Evolutionary conservation across 345 rosid genomes (phyloP), one percentile per base, ranked within the genome.

Genomic region (Draba incana): DNA sequence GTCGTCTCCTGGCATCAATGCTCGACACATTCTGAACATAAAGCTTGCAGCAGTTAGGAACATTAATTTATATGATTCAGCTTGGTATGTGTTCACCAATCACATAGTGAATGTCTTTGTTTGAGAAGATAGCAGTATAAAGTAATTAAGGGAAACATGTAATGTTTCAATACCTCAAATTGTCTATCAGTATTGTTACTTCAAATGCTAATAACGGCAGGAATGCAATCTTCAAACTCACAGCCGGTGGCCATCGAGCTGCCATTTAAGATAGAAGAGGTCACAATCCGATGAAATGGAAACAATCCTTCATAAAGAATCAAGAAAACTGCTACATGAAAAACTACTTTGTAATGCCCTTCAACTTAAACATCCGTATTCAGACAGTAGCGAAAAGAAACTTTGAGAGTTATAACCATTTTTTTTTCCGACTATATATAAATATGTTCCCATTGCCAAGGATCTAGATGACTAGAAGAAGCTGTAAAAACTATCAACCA

Each of bases 1-100:
- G 57, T 89, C 97, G 56, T 94, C 99, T 48, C 92, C 98, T 2
- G 97, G 96, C 97, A 91, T 91, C 70, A 91, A 75, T 60, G 93
- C 93, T 83, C 85, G 89, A 60, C 99, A 94, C 97, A 94, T 94
- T 78, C 99, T 94, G 81, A 68, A 63, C 14, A 71, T 39, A 68
- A 61, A 66, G 51, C 45, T 59, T 48, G 27, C 74, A 55, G 41
- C 48, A 30, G 4, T 68, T 62, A 75, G 53, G 44, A 48, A 54
- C 14, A 38, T 10, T 2, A 10, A 59, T 28, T 47, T 31, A 42
- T 12, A 50, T 13, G 6, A 33, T 73, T 41, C 50, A 58, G 30
- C 23, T 64, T 4, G 68, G 51, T 70, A 30, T 20, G 66, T 5
- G 43, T 43, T 58, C 27, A 45, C 38, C 45, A 50, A 56, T 51